Conservation (phyloP, 306 rosid genomes). For the Vigna nakashimae region DNA sequence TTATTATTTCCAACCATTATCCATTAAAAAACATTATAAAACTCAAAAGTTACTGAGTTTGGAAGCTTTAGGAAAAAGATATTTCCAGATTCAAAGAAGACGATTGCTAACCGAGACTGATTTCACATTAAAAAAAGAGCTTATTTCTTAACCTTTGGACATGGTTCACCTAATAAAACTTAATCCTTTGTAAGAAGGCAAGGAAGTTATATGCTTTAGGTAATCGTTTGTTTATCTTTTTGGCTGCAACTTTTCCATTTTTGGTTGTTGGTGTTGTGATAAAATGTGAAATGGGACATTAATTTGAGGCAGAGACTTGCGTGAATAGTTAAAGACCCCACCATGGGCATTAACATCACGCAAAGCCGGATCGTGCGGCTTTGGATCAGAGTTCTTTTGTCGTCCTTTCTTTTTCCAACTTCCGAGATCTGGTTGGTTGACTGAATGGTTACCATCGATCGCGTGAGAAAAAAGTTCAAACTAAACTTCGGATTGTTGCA, state of each 20-base stretch:
- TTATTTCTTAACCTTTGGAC: constrained; percentile 23
- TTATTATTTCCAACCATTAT: too few species aligned
- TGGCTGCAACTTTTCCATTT: not conserved
- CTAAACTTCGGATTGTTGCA: constrained; percentile 40
- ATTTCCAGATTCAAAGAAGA: not conserved
- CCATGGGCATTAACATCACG: constrained; percentile 24
- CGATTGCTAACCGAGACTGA: not conserved
- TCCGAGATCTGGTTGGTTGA: constrained; percentile 42
- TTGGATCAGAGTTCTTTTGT: constrained; percentile 47
- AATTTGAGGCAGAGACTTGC: not conserved
- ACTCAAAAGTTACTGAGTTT: too few species aligned
- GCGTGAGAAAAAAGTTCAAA: constrained; percentile 43
- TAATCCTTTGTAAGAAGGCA: constrained; percentile 15
- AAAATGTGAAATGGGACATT: constrained; percentile 30
- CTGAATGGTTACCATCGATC: constrained; percentile 41
- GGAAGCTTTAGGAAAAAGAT: too few species aligned
- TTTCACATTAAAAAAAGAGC: constrained; percentile 11
- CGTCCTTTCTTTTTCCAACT: constrained; percentile 42
- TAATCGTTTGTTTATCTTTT: not conserved
- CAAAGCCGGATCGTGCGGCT: constrained; percentile 45
- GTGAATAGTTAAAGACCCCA: constrained; percentile 40
- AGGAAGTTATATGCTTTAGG: constrained; percentile 16
- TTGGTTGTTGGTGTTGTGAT: constrained; percentile 25
- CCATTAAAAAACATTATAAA: too few species aligned
- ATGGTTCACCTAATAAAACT: constrained; percentile 27